A percentile compares a stretch with the other conserved stretches of the same genome.
These are phyloP conservation scores for Cyclocybe cylindracea DNA, from an alignment of 768 basidiomycete species.

Conservation along the genomic window DNA sequence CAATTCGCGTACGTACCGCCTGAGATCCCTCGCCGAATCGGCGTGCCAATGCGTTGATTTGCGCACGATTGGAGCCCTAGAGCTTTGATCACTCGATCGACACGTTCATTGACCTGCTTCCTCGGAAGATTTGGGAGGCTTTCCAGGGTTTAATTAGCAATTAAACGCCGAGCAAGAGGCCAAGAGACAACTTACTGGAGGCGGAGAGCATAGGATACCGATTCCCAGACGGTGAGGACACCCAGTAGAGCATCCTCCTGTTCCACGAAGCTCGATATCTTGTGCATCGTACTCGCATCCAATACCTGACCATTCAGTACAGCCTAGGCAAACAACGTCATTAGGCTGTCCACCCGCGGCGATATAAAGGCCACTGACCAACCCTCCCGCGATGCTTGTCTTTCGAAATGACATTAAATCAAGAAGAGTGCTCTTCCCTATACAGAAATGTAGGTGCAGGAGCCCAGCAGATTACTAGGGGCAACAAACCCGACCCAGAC, in stretches of 20 bases:
- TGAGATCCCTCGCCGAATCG: constrained; percentile 58
- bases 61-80: constrained; percentile 52
- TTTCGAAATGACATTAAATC: constrained; percentile 47
- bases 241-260: constrained; percentile 63
- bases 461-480: not conserved
- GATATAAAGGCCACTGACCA: constrained; percentile 20
- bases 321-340: constrained; percentile 17
- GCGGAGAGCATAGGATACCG: constrained; percentile 50
- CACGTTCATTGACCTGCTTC: constrained; percentile 37
- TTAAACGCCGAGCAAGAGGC: not conserved
- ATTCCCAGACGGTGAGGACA: constrained; percentile 58
- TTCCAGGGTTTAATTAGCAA: not conserved
- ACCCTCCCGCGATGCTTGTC: constrained; percentile 24
- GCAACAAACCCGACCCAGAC: constrained; percentile 40
- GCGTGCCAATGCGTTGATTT: constrained; percentile 55
- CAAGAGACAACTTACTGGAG: constrained; percentile 38
- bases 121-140: constrained; percentile 39
- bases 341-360: not conserved
- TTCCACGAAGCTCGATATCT: constrained; percentile 53
- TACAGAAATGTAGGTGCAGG: not conserved
- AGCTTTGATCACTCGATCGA: constrained; percentile 42
- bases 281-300: constrained; percentile 30
- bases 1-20: constrained; percentile 39
- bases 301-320: constrained; percentile 32
- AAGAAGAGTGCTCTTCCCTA: constrained; percentile 46